These are phyloP conservation scores for Jatropha podagrica DNA, from an alignment of 441 rosid genomes.

Conservation along the genomic window DNA sequence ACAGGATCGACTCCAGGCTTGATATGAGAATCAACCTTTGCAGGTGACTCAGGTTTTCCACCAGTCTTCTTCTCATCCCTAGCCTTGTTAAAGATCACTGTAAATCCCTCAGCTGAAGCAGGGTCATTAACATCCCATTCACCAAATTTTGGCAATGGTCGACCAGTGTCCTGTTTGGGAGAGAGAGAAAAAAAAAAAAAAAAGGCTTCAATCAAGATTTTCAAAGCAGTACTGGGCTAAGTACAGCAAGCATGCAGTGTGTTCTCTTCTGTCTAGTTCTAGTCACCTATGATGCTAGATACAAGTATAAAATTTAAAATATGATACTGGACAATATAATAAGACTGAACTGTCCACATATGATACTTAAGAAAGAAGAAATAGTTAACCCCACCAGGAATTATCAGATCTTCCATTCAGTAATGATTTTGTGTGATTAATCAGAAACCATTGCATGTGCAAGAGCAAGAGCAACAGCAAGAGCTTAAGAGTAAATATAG, in stretches of 20 bases:
- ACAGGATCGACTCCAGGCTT: conserved; percentile 54
- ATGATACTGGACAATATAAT: neutral
- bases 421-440: neutral
- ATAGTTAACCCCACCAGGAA: neutral
- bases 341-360: neutral
- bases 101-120: conserved; percentile 96
- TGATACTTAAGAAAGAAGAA: neutral
- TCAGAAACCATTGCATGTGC: neutral
- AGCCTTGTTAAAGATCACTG: conserved; percentile 88
- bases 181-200: conserved; percentile 17
- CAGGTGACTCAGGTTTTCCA: conserved; percentile 74
- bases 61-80: conserved; percentile 90
- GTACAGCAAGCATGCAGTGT: neutral
- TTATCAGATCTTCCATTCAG: neutral
- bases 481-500: neutral
- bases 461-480: neutral
- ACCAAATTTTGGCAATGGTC: conserved; percentile 88
- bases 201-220: conserved; percentile 11
- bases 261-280: neutral
- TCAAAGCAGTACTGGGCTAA: neutral
- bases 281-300: neutral
- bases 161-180: conserved; percentile 61
- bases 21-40: conserved; percentile 49
- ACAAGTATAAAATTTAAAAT: neutral
- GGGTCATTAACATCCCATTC: conserved; percentile 99